These are phyloP conservation scores for Sonneratia caseolaris DNA, from an alignment of 345 rosid genomes.

Conservation along the genomic window DNA sequence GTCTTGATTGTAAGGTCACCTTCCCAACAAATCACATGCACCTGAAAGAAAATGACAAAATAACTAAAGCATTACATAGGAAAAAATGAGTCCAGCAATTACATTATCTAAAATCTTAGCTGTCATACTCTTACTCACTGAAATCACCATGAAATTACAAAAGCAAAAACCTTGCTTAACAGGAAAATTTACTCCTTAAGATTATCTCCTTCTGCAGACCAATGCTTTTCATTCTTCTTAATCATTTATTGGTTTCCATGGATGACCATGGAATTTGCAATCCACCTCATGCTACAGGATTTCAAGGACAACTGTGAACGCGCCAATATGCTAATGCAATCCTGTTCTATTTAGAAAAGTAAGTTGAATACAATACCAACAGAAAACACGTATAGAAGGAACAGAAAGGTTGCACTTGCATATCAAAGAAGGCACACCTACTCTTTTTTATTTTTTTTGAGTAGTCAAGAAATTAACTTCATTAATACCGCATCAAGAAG, in stretches of 20 bases:
- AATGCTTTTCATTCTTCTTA: no score
- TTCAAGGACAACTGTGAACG: no score
- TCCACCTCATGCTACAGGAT: no score
- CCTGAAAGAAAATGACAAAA: slow-evolving; percentile 32
- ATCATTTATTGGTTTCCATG: no score
- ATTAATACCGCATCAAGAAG: no score
- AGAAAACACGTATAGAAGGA: background rate
- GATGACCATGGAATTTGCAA: no score
- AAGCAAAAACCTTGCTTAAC: background rate
- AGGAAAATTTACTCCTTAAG: background rate
- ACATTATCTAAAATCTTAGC: background rate
- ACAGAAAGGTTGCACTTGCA: background rate
- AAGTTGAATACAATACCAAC: background rate
- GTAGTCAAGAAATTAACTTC: no score
- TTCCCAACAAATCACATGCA: slow-evolving; percentile 57
- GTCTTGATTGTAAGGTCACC: slow-evolving; percentile 61
- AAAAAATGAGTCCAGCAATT: background rate
- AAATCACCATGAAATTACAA: background rate
- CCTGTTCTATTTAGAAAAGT: background rate
- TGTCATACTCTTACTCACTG: background rate
- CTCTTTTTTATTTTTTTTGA: no score
- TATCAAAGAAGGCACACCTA: background rate
- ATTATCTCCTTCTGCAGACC: no score
- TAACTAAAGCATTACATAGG: background rate
- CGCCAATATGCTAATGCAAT: no score